Percentiles rank a stretch among this genome's conserved stretches.
phyloP scores from a whole-genome alignment of 768 basidiomycete species.

The Omphalotus guepiniiformis region DNA sequence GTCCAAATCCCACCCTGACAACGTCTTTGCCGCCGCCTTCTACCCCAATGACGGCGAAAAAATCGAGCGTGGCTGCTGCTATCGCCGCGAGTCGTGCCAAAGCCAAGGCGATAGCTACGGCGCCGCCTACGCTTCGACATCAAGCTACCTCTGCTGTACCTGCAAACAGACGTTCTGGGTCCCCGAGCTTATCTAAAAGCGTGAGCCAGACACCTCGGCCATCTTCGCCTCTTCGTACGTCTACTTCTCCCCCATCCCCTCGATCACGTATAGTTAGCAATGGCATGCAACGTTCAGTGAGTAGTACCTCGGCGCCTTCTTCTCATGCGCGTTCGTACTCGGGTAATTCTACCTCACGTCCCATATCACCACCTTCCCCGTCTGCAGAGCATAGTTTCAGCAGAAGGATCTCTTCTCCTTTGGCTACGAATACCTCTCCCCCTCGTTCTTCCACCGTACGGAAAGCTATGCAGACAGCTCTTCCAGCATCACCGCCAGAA shows the following conservation, averaged over 20 bases:
- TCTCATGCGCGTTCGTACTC: slow-evolving; percentile 40
- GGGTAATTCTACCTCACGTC: slow-evolving; percentile 36
- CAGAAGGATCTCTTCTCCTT: slow-evolving; percentile 48
- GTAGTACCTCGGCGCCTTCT: slow-evolving; percentile 24
- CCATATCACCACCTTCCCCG: slow-evolving; percentile 27
- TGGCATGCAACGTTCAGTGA: slow-evolving; percentile 41
- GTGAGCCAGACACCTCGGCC: slow-evolving; percentile 34
- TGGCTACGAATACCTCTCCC: slow-evolving; percentile 30
- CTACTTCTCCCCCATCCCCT: slow-evolving; percentile 45
- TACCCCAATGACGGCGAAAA: slow-evolving; percentile 61
- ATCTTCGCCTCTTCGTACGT: slow-evolving; percentile 42
- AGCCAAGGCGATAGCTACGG: slow-evolving; percentile 77
- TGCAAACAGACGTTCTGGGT: slow-evolving; percentile 41
- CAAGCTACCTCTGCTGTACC: slow-evolving; percentile 70
- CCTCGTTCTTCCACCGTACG: slow-evolving; percentile 32
- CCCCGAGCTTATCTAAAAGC: slow-evolving; percentile 37
- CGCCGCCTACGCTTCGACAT: slow-evolving; percentile 76
- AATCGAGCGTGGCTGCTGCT: slow-evolving; percentile 78
- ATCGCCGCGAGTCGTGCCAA: slow-evolving; percentile 90
- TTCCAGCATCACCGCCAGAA: slow-evolving; percentile 34
- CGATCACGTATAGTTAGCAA: slow-evolving; percentile 40
- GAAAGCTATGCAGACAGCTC: slow-evolving; percentile 32
- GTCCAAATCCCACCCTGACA: slow-evolving; percentile 55
- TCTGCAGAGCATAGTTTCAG: slow-evolving; percentile 27
- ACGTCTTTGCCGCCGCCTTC: slow-evolving; percentile 38